These are phyloP conservation scores for Lachnum nothofagi DNA, from an alignment of 2,329 filamentous ascomycete genomes.

Conservation along the genomic window DNA sequence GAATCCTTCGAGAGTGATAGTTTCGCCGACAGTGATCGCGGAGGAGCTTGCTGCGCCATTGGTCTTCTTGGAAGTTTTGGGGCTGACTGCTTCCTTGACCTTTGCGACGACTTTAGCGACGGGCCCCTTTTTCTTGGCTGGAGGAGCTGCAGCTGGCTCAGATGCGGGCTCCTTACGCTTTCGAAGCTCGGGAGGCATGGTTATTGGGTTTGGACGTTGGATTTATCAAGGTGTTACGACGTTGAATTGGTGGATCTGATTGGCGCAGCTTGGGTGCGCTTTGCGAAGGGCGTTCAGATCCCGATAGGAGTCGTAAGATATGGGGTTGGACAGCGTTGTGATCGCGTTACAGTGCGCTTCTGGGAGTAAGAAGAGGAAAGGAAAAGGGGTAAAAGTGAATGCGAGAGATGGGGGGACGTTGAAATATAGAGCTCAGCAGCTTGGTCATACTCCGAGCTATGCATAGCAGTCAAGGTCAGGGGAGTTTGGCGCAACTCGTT, in stretches of 20 bases:
- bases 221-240: slow-evolving; percentile 11
- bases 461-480: slow-evolving; percentile 11
- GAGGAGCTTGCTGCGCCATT: slow-evolving; percentile 19
- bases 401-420: slow-evolving; percentile 20
- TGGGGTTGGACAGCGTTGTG: not conserved
- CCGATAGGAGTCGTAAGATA: slow-evolving; percentile 4
- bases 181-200: slow-evolving; percentile 55
- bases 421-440: slow-evolving; percentile 26
- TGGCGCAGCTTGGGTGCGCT: slow-evolving; percentile 17
- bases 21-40: slow-evolving; percentile 48
- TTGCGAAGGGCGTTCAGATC: not conserved
- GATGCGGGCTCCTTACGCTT: slow-evolving; percentile 54
- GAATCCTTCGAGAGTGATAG: slow-evolving; percentile 53
- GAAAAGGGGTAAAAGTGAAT: slow-evolving; percentile 2
- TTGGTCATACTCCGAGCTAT: slow-evolving; percentile 9
- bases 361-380: slow-evolving; percentile 2
- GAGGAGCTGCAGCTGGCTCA: slow-evolving; percentile 42
- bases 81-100: slow-evolving; percentile 33
- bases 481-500: slow-evolving; percentile 6
- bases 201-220: slow-evolving; percentile 8
- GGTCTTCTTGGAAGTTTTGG: slow-evolving; percentile 31
- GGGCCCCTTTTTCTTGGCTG: slow-evolving; percentile 43
- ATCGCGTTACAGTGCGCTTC: not conserved
- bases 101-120: slow-evolving; percentile 38
- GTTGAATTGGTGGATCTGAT: slow-evolving; percentile 18